These are phyloP conservation scores for Pseudognaphalium luteoalbum DNA, from an alignment of 129 eudicot genomes.

Conservation along the genomic window DNA sequence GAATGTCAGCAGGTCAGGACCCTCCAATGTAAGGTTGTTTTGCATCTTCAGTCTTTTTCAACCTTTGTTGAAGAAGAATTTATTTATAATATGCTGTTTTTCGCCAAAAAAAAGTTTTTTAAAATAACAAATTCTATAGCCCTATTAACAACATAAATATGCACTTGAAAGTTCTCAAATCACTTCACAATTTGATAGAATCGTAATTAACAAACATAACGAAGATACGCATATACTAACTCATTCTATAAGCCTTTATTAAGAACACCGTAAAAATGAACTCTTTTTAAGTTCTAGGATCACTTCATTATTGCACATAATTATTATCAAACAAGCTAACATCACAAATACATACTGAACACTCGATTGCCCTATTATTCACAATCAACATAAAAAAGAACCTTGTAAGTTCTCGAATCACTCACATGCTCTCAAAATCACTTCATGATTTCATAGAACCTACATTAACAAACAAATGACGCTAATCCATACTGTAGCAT, in stretches of 20 bases:
- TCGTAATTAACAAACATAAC: neutral
- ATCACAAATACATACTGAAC: neutral
- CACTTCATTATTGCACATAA: neutral
- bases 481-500: neutral
- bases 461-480: neutral
- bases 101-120: no score
- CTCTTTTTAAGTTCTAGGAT: neutral
- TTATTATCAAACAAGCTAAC: neutral
- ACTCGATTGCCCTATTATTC: neutral
- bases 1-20: no score
- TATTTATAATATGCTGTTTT: no score
- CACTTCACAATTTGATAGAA: neutral
- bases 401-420: neutral
- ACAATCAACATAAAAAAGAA: neutral
- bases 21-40: no score
- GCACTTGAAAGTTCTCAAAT: neutral
- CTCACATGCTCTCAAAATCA: neutral
- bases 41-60: no score
- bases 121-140: no score
- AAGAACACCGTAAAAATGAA: neutral
- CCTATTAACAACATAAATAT: neutral
- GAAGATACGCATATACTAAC: neutral
- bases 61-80: no score
- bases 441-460: neutral
- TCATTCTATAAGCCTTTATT: neutral